These are phyloP conservation scores for Phlyctochytrium planicorne DNA, from an alignment of 192 early-diverging fungal species.

Conservation along the genomic window DNA sequence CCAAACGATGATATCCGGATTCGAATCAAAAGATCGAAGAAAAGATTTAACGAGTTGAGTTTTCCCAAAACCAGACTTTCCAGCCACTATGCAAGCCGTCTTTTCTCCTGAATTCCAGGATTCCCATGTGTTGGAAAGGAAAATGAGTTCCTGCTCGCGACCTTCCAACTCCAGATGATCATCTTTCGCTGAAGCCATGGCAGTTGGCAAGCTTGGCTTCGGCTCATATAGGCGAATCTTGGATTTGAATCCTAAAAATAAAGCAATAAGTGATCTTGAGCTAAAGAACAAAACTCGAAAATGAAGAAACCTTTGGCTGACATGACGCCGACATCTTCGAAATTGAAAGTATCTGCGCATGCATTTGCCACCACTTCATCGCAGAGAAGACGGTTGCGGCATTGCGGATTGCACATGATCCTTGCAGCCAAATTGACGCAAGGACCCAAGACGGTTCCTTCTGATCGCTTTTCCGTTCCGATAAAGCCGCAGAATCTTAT, in stretches of 20 bases:
- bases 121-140: background rate
- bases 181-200: too few relatives aligned
- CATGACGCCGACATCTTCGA: too few relatives aligned
- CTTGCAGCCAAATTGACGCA: constrained; percentile 38
- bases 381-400: too few relatives aligned
- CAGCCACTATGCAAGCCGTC: background rate
- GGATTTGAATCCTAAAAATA: too few relatives aligned
- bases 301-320: too few relatives aligned
- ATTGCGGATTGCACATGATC: constrained; percentile 29
- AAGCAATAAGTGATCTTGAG: too few relatives aligned
- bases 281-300: too few relatives aligned
- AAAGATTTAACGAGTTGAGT: background rate
- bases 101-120: background rate
- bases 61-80: background rate
- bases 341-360: too few relatives aligned
- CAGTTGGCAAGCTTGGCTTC: too few relatives aligned
- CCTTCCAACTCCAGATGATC: background rate
- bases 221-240: too few relatives aligned
- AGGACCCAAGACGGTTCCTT: constrained; percentile 33
- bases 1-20: background rate
- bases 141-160: background rate
- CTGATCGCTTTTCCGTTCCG: constrained; percentile 24
- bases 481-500: constrained; percentile 23
- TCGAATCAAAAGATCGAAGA: too few relatives aligned
- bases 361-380: too few relatives aligned